phyloP scores from a whole-genome alignment of 371 early-diverging fungal species.

The Mucor racemosus region DNA sequence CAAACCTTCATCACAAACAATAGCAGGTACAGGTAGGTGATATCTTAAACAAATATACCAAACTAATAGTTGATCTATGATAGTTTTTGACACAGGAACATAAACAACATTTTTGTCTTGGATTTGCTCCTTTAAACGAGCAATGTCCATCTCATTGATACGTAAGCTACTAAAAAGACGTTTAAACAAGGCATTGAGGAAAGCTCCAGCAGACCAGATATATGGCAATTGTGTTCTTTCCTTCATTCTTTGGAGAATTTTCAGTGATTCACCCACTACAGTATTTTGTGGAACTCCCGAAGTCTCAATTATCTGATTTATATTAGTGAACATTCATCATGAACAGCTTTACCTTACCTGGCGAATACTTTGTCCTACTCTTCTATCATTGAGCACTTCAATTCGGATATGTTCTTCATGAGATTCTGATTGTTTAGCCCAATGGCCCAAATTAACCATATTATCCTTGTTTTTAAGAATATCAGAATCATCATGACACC shows the following conservation, averaged over 20 bases:
- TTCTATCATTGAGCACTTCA: conserved; percentile 48
- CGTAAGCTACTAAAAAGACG: conserved; percentile 45
- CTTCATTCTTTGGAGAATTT: conserved; percentile 50
- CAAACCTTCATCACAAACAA: conserved; percentile 54
- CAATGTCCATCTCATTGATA: conserved; percentile 35
- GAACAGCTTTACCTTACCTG: conserved; percentile 34
- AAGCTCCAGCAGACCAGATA: conserved; percentile 57
- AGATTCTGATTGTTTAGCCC: conserved; percentile 41
- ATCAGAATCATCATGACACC: conserved; percentile 58
- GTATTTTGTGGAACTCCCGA: conserved; percentile 57
- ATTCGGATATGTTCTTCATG: conserved; percentile 51
- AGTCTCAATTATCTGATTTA: conserved; percentile 41
- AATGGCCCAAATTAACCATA: conserved; percentile 42
- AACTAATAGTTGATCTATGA: conserved; percentile 48
- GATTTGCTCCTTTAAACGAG: conserved; percentile 39
- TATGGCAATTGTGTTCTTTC: conserved; percentile 55
- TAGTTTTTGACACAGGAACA: conserved; percentile 53
- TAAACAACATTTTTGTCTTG: conserved; percentile 52
- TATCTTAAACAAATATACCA: conserved; percentile 56
- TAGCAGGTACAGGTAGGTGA: conserved; percentile 52
- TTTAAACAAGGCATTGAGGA: conserved; percentile 45
- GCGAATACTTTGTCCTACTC: conserved; percentile 45
- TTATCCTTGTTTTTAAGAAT: conserved; percentile 39
- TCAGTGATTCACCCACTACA: conserved; percentile 51
- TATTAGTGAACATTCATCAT: neutral